Base-by-base conservation (phyloP, 176 grass and related monocot species). In the Poa pratensis region DNA sequence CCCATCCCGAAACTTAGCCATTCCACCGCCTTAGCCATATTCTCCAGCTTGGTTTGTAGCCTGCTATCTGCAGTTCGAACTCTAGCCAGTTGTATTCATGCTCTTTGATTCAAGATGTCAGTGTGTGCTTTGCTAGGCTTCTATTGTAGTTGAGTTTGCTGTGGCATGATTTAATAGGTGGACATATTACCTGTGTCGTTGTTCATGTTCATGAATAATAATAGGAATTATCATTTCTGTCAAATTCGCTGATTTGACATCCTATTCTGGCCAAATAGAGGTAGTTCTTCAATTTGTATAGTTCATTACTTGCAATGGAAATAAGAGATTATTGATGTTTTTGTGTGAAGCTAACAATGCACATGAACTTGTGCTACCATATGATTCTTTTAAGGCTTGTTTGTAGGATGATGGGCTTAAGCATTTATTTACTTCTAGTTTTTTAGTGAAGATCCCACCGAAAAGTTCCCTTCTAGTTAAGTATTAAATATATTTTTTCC, bases 401-500 rank as follows among this genome's bases (percentile, higher is more conserved):
- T n/a, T 73, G 12, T 49, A 70, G 42, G 37, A 7, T 26, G 51
- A 8, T 7, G 42, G 6, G 49, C 17, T 65, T 71, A 62, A 75
- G 7, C 17, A 26, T 24, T 49, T 73, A 73, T 24, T 76, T 40
- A 27, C 10, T 26, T 62, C 1, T 22, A 22, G 9, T 46, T 3
- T 30, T 60, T 58, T 61, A 22, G 3, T 7, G 37, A 60, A 26
- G 43, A 73, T 27, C 26, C 6, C 32, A 35, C 40, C 32, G 26
- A 40, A 60, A 75, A 23, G 19, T 43, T 78, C 19, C 60, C 59
- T 49, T 89, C n/a, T 54, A 45, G 23, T 66, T 65, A 32, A 23
- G 12, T 71, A 72, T 71, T 72, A 77, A 17, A 40, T 78, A 40
- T 78, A 60, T 27, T 7, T 20, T 45, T 81, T 32, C 55, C 16